phyloP scores from a whole-genome alignment of 345 rosid species.

The Moricandia arvensis region DNA sequence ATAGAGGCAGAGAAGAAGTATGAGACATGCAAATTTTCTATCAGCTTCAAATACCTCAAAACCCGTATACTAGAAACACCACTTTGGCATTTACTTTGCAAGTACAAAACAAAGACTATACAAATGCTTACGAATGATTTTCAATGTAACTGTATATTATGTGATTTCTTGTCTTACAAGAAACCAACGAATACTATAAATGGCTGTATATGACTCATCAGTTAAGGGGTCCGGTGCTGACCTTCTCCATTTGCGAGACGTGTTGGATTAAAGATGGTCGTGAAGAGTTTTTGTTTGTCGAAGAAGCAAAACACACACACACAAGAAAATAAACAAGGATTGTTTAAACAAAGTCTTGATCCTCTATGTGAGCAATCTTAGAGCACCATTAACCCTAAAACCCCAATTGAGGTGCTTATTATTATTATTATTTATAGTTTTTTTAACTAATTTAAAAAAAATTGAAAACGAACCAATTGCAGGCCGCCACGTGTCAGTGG shows the following conservation, averaged over 20 bases:
- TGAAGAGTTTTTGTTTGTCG: conserved; percentile 70
- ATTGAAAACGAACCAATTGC: too few species aligned
- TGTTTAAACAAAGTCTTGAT: neutral
- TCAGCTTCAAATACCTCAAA: neutral
- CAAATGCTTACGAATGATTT: conserved; percentile 4
- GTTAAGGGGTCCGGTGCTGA: conserved; percentile 44
- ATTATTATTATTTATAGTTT: too few species aligned
- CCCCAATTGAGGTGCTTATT: too few species aligned
- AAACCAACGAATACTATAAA: neutral
- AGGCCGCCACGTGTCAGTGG: too few species aligned
- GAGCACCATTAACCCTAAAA: too few species aligned
- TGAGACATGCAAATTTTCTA: neutral
- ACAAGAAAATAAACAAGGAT: neutral
- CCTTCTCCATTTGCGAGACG: conserved; percentile 87
- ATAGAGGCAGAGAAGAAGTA: neutral
- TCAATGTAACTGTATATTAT: neutral
- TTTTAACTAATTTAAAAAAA: too few species aligned
- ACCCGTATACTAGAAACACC: neutral
- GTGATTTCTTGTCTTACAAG: conserved; percentile 6
- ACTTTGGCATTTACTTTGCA: neutral
- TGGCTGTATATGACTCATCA: conserved; percentile 23
- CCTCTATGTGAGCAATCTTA: too few species aligned
- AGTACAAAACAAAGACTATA: neutral
- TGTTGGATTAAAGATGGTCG: conserved; percentile 79
- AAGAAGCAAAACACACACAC: conserved; percentile 41